Percentiles rank a stretch among this genome's conserved stretches.
Evolutionary conservation across 371 early-diverging fungal genomes (phyloP).

Genomic region (Zancudomyces culisetae): DNA sequence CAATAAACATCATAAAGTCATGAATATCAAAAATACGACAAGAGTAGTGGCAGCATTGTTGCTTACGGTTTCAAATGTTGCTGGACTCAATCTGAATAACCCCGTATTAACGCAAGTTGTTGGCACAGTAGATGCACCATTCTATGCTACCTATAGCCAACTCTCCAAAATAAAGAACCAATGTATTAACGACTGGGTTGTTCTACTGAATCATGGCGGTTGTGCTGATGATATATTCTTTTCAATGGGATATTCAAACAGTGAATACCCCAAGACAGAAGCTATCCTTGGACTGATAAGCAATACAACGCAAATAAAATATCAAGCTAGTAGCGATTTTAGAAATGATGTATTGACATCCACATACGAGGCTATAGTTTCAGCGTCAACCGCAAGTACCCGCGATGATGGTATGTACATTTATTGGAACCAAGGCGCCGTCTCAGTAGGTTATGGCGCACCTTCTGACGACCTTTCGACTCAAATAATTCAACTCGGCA

Average conservation of each 20-base stretch:
- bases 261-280: not conserved
- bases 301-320: not conserved
- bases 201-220: not conserved
- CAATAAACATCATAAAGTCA: too few relatives aligned
- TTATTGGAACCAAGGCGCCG: not conserved
- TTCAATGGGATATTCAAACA: not conserved
- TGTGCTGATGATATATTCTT: not conserved
- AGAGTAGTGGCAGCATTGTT: too few relatives aligned
- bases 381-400: not conserved
- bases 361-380: not conserved
- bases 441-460: not conserved
- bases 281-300: not conserved
- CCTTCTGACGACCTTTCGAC: not conserved
- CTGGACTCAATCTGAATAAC: too few relatives aligned
- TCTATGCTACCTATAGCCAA: too few relatives aligned
- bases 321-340: not conserved
- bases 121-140: too few relatives aligned
- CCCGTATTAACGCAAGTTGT: too few relatives aligned
- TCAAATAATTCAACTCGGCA: too few relatives aligned
- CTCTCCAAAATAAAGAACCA: not conserved
- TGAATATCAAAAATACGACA: too few relatives aligned
- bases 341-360: not conserved
- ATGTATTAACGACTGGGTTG: not conserved
- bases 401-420: not conserved
- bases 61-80: too few relatives aligned